Evolutionary conservation across 768 basidiomycete genomes (phyloP).

Genomic region (Tylopilus subfusipes): DNA sequence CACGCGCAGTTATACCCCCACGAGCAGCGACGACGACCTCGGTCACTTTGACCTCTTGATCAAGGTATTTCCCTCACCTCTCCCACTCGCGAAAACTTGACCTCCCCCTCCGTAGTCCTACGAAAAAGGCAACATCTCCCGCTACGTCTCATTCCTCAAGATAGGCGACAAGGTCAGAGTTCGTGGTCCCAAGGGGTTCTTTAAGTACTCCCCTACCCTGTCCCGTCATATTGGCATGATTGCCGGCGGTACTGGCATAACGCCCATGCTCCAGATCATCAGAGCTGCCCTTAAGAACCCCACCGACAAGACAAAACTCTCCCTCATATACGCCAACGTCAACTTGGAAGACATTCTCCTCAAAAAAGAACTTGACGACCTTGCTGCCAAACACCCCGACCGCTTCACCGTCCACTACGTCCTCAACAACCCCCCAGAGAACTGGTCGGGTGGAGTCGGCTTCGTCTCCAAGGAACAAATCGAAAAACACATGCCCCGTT

Average conservation of each 20-base stretch:
- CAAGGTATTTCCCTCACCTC: conserved; percentile 56
- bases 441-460: conserved; percentile 86
- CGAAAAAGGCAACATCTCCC: conserved; percentile 96
- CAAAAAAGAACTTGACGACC: conserved; percentile 79
- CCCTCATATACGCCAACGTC: conserved; percentile 96
- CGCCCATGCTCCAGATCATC: conserved; percentile 98
- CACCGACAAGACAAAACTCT: conserved; percentile 75
- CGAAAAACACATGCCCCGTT: conserved; percentile 69
- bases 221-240: conserved; percentile 91
- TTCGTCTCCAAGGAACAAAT: conserved; percentile 95
- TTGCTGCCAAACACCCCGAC: conserved; percentile 56
- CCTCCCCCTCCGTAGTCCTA: conserved; percentile 59
- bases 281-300: conserved; percentile 89
- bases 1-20: conserved; percentile 92
- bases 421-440: conserved; percentile 88
- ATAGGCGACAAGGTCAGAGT: conserved; percentile 85
- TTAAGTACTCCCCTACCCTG: conserved; percentile 73
- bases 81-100: neutral
- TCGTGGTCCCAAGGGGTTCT: conserved; percentile 96
- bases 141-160: conserved; percentile 74
- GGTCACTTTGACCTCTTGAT: conserved; percentile 96
- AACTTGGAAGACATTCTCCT: conserved; percentile 90
- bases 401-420: conserved; percentile 86
- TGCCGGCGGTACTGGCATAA: conserved; percentile 97
- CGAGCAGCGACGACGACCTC: conserved; percentile 86